Percentiles rank a stretch among this genome's conserved stretches.
Conservation (phyloP, 495 filamentous ascomycete genomes). For the Entonaema liquescens region DNA sequence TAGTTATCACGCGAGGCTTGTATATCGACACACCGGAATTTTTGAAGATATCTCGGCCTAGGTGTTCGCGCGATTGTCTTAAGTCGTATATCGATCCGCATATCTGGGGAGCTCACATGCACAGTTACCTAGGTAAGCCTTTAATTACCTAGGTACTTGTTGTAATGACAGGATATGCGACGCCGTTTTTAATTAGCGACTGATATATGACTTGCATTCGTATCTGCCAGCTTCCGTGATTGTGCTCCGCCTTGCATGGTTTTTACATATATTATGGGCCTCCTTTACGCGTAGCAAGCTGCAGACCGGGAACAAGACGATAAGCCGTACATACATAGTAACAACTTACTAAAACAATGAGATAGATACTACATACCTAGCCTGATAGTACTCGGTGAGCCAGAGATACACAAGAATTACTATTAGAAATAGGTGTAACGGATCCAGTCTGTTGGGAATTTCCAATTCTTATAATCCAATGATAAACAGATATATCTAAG, state of each 20-base stretch:
- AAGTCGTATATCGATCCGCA: not conserved
- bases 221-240: constrained; percentile 5
- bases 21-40: not conserved
- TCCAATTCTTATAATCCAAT: not conserved
- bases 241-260: not conserved
- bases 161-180: not conserved
- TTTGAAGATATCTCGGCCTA: not conserved
- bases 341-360: not conserved
- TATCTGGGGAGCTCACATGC: not conserved
- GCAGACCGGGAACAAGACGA: too few species aligned
- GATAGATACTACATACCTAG: not conserved
- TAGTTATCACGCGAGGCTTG: not conserved
- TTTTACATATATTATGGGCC: not conserved
- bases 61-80: not conserved
- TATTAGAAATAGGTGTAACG: not conserved
- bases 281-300: not conserved
- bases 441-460: not conserved
- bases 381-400: not conserved
- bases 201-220: constrained; percentile 3
- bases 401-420: too few species aligned
- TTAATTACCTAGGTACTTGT: not conserved
- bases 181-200: not conserved
- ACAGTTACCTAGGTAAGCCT: not conserved
- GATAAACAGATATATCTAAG: not conserved
- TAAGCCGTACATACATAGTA: not conserved